phyloP scores from a whole-genome alignment of 83 land plant species.

The Diphasiastrum complanatum region DNA sequence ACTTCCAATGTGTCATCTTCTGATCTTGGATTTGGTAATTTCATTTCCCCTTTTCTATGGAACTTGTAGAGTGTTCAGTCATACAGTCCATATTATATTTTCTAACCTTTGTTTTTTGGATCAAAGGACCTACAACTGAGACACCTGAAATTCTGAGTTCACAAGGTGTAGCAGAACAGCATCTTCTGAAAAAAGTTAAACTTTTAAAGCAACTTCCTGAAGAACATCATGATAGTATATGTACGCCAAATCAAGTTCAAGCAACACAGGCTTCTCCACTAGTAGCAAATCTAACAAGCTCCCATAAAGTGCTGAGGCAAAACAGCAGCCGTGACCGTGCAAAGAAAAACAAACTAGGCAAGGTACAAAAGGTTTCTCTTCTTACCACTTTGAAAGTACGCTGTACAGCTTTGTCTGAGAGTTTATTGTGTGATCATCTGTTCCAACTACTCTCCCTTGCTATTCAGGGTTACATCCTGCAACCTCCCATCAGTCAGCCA shows the following conservation, averaged over 20 bases:
- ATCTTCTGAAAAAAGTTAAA: constrained; percentile 52
- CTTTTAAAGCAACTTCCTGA: constrained; percentile 51
- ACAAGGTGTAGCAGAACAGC: constrained; percentile 51
- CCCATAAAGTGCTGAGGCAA: constrained; percentile 54
- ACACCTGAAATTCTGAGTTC: constrained; percentile 28
- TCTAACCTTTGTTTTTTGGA: no score
- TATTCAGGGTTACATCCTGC: constrained; percentile 5
- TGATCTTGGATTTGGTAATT: no score
- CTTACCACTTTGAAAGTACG: background rate
- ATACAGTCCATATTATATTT: no score
- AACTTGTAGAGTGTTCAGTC: no score
- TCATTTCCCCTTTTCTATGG: no score
- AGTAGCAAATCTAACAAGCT: constrained; percentile 13
- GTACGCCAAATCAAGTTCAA: constrained; percentile 29
- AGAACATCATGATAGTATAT: constrained; percentile 33
- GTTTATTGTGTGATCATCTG: constrained; percentile 2
- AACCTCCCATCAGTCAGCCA: constrained; percentile 42
- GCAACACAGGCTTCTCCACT: constrained; percentile 1
- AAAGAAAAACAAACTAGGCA: constrained; percentile 46
- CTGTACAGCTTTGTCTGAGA: background rate
- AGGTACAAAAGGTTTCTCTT: constrained; percentile 36
- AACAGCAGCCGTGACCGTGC: constrained; percentile 60
- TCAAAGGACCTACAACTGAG: constrained; percentile 15
- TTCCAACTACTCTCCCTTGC: constrained; percentile 7
- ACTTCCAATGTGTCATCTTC: no score